phyloP scores from a whole-genome alignment of 345 rosid species.

The Moricandia moricandioides region DNA sequence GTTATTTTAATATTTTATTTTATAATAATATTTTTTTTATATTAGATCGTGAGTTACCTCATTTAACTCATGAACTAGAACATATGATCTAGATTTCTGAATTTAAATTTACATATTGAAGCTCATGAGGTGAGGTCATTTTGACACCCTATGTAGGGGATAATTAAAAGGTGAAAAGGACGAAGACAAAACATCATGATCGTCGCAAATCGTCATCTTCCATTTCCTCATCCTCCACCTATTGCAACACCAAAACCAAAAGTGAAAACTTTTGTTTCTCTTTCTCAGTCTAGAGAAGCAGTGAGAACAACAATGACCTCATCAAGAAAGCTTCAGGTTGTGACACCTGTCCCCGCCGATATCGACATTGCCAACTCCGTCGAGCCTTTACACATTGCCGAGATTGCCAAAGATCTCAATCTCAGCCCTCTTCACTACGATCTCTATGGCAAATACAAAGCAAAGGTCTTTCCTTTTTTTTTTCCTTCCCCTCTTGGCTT shows the following conservation, averaged over 20 bases:
- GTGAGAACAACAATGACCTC: slow-evolving; percentile 43
- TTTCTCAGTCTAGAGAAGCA: neutral
- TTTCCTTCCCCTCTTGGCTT: neutral
- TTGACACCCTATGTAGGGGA: too few relatives aligned
- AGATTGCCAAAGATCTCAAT: slow-evolving; percentile 76
- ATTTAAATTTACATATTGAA: too few relatives aligned
- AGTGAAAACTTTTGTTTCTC: neutral
- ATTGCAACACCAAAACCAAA: neutral
- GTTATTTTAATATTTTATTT: too few relatives aligned
- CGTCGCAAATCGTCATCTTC: neutral
- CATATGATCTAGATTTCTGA: too few relatives aligned
- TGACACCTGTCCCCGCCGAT: slow-evolving; percentile 92
- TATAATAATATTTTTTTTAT: too few relatives aligned
- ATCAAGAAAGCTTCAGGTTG: slow-evolving; percentile 67
- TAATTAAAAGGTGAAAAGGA: neutral
- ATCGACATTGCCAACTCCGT: slow-evolving; percentile 90
- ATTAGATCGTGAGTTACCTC: too few relatives aligned
- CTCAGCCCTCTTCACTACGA: slow-evolving; percentile 72
- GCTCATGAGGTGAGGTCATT: too few relatives aligned
- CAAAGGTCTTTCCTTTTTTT: slow-evolving; percentile 60
- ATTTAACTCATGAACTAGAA: too few relatives aligned
- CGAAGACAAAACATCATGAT: neutral
- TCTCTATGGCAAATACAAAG: slow-evolving; percentile 92
- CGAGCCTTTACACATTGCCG: slow-evolving; percentile 76
- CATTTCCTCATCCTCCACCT: neutral